Base-by-base conservation (phyloP, 768 basidiomycete genomes). In the Tricholoma sp. region DNA sequence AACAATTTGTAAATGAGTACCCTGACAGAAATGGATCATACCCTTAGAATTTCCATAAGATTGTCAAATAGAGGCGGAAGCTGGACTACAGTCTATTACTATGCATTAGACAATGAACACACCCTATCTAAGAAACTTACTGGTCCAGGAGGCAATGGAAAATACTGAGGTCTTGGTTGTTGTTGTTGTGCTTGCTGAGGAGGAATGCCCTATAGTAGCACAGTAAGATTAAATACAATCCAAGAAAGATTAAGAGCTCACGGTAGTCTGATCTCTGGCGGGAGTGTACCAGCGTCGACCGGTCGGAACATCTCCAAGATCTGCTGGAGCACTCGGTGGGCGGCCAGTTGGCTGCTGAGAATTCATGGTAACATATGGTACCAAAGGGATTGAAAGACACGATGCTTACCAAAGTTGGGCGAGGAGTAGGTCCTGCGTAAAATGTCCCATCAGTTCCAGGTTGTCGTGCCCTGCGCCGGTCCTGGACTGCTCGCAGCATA, bases 1-100 rank as follows among this genome's bases (percentile, higher is more conserved):
- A 53, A 50, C 35, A 41, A 7, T n/a, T 51, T 35, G 22, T 41
- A 10, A 22, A 22, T 12, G 41, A 11, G 55, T 37, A 59, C 12
- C 32, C 9, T 34, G 43, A n/a, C 11, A 34, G 50, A 54, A 57
- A 19, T 18, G 16, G 16, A 18, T 63, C 80, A 61, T 63, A 88
- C 89, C 56, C 88, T 73, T 22, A 89, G 70, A 57, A 91, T 79
- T 45, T 81, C 77, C 77, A 92, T 79, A 55, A 91, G 74, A 0
- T 85, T 83, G 52, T 88, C 82, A 56, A 89, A 88, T 1, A 86
- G 60, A 2, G 77, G 73, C 2, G 86, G 86, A 3, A 88, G 57
- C 61, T 84, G 79, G 11, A 88, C 80, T 54, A 82, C 72, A 24
- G 83, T 80, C 86, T 88, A 59, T n/a, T 29, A 11, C 5, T 7